Conservation (phyloP, 768 basidiomycete genomes). For the Auriscalpium orientale region DNA sequence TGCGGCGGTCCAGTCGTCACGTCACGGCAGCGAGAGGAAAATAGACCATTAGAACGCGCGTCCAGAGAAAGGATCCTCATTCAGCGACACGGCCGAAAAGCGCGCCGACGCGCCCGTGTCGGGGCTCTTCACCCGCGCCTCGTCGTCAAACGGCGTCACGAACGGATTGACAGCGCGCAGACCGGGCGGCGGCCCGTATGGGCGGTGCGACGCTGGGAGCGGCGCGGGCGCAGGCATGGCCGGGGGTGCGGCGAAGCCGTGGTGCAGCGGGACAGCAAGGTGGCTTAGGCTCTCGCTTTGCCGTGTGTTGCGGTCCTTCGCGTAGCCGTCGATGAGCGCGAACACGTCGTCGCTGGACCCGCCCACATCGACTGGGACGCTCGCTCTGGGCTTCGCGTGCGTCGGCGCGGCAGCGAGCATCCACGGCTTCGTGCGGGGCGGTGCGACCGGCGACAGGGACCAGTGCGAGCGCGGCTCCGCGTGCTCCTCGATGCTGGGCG, state of each 20-base stretch:
- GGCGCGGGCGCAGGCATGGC: constrained; percentile 22
- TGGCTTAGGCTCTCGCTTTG: constrained; percentile 16
- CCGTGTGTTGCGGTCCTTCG: not conserved
- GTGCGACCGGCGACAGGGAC: constrained; percentile 26
- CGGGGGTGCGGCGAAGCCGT: not conserved
- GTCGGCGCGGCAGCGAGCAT: constrained; percentile 11
- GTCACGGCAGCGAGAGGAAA: not conserved
- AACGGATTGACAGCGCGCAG: constrained; percentile 51
- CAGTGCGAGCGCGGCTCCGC: constrained; percentile 20
- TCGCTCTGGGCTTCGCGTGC: constrained; percentile 20
- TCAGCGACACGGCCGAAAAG: not conserved
- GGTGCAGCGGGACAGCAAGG: constrained; percentile 10
- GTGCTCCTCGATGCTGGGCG: constrained; percentile 14
- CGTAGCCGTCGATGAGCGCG: constrained; percentile 12
- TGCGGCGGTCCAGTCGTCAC: too few relatives aligned
- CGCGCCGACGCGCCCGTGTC: not conserved
- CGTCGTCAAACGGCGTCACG: constrained; percentile 75
- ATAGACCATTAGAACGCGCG: not conserved
- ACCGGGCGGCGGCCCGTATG: constrained; percentile 21
- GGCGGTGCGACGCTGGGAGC: constrained; percentile 35
- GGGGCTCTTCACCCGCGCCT: constrained; percentile 20
- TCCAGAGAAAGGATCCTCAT: not conserved
- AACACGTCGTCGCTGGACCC: constrained; percentile 17
- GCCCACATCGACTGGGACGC: constrained; percentile 30
- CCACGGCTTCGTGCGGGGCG: constrained; percentile 29